Evolutionary conservation across 202 grass and related monocot species (phyloP).

Genomic region (Carex arenaria): DNA sequence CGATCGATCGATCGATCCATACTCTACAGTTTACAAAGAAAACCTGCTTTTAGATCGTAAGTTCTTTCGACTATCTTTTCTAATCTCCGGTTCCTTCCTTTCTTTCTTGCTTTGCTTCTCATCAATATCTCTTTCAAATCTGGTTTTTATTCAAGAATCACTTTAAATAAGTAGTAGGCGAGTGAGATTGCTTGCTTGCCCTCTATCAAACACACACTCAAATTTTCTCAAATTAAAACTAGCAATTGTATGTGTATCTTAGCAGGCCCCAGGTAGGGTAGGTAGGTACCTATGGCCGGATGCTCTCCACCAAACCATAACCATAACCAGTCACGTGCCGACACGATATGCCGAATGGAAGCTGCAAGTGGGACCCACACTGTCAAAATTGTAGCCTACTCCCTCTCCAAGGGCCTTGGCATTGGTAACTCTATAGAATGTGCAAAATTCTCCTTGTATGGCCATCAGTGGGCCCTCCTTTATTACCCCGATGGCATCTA

Average conservation of each 20-base stretch:
- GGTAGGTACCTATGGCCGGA: background rate
- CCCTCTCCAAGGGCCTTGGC: slow-evolving; percentile 2
- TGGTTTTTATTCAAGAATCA: background rate
- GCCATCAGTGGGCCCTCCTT: slow-evolving; percentile 11
- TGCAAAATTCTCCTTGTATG: slow-evolving; percentile 18
- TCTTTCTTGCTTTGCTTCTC: background rate
- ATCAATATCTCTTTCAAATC: background rate
- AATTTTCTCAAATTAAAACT: background rate
- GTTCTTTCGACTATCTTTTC: background rate
- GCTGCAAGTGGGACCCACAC: slow-evolving; percentile 7
- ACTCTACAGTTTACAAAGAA: background rate
- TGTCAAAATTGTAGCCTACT: slow-evolving; percentile 12
- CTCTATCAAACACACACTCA: background rate
- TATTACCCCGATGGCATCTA: slow-evolving; percentile 13
- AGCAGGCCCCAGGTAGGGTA: background rate
- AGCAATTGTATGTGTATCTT: background rate
- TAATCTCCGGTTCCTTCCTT: background rate
- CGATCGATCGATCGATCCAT: background rate
- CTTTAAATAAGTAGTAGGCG: background rate
- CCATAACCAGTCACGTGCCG: background rate
- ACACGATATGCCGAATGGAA: slow-evolving; percentile 14
- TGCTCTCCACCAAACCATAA: slow-evolving; percentile 1
- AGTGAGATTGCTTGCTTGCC: background rate
- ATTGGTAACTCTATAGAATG: slow-evolving; percentile 16
- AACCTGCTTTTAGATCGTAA: background rate